Evolutionary conservation across 352 stramenopile genomes (phyloP).

Genomic region (Globisporangium parvum): DNA sequence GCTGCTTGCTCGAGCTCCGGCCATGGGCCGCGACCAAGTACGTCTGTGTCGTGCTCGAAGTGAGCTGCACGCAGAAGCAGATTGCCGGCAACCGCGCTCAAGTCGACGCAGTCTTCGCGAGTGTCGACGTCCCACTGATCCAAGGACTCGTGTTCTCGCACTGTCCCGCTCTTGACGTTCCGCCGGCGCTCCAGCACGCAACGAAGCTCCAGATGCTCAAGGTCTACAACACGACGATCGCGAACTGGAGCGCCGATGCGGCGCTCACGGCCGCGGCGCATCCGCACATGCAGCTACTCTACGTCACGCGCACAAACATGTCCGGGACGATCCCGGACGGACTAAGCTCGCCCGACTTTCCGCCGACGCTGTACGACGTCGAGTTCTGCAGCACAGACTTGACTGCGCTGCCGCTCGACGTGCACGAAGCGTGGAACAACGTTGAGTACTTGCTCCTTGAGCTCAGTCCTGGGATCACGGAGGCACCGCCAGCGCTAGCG

Average conservation of each 20-base stretch:
- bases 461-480: slow-evolving; percentile 6
- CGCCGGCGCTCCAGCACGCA: slow-evolving; percentile 10
- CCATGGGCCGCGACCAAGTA: slow-evolving; percentile 19
- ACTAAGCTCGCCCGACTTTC: slow-evolving; percentile 1
- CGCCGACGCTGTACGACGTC: slow-evolving; percentile 7
- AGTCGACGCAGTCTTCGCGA: not conserved
- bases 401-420: slow-evolving; percentile 4
- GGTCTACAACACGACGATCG: slow-evolving; percentile 16
- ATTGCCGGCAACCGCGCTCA: not conserved
- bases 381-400: slow-evolving; percentile 9
- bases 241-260: slow-evolving; percentile 9
- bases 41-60: slow-evolving; percentile 5
- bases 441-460: slow-evolving; percentile 6
- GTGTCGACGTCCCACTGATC: slow-evolving; percentile 1
- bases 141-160: slow-evolving; percentile 16
- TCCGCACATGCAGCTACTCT: slow-evolving; percentile 8
- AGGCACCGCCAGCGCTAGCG: not conserved
- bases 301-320: slow-evolving; percentile 20
- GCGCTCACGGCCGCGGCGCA: slow-evolving; percentile 7
- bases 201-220: slow-evolving; percentile 17
- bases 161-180: slow-evolving; percentile 13
- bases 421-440: slow-evolving; percentile 7
- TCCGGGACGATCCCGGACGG: slow-evolving; percentile 5
- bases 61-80: slow-evolving; percentile 7
- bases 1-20: slow-evolving; percentile 14